phyloP scores from a whole-genome alignment of 169 alveolate genomes.

The Babesia ovis region DNA sequence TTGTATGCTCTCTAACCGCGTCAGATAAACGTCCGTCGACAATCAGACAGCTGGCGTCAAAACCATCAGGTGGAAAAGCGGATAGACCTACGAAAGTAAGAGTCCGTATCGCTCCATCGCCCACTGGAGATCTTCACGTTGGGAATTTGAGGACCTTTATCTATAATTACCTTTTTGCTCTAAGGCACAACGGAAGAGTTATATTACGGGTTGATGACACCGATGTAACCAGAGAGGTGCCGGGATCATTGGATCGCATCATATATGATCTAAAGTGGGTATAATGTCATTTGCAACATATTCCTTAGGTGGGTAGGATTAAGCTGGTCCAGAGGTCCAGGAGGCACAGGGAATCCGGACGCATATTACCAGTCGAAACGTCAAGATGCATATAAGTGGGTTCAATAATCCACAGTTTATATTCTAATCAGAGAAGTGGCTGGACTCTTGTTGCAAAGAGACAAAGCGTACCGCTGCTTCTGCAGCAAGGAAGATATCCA shows the following conservation, averaged over 20 bases:
- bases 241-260: conserved; percentile 57
- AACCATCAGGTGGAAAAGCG: not conserved
- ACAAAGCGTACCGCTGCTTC: conserved; percentile 78
- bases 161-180: conserved; percentile 75
- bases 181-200: conserved; percentile 62
- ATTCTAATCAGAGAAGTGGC: conserved; percentile 67
- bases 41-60: not conserved
- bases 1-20: not conserved
- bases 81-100: conserved; percentile 11
- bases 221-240: conserved; percentile 65
- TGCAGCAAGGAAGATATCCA: conserved; percentile 72
- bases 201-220: conserved; percentile 83
- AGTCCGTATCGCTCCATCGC: conserved; percentile 73
- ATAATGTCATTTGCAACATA: not conserved
- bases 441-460: conserved; percentile 64
- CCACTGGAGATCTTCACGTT: conserved; percentile 81
- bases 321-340: conserved; percentile 81
- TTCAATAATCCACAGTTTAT: not conserved
- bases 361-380: conserved; percentile 81
- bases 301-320: conserved; percentile 78
- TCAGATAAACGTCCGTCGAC: not conserved
- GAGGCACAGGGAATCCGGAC: conserved; percentile 67
- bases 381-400: conserved; percentile 66
- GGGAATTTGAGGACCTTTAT: conserved; percentile 83
- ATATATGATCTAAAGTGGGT: conserved; percentile 72